Evolutionary conservation across 257 asterid genomes (phyloP), one percentile per base, ranked within the genome.

Genomic region (Scutellaria galericulata): DNA sequence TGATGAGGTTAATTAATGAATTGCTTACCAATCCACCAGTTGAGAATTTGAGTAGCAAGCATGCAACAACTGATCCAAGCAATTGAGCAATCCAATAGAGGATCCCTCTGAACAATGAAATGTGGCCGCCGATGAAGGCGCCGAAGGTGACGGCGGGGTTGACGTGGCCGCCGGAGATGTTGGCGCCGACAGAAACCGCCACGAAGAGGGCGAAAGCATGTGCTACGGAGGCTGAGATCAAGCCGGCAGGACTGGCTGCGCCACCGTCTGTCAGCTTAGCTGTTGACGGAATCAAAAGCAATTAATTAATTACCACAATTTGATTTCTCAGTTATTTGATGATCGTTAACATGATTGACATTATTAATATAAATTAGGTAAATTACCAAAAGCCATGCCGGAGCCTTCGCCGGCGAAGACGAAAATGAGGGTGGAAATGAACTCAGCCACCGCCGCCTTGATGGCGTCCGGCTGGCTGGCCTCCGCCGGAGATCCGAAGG

Each of bases 141-240:
- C 94, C 94, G 54, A 89, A 87, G 5, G 96, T 89, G 54, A 89
- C 96, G 0, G 96, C 96, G 2, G 93, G 93, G 73, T 89, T 89
- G 0, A 89, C 93, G 37, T 89, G 96, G 14, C 96, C 96, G 2
- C 94, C 94, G 8, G 92, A 87, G 73, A 88, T 85, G 58, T 90
- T 90, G 15, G 95, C 95, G 9, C 87, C 95, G 0, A 88, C 84
- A 0, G 96, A 70, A 9, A 90, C 86, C 0, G 95, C 96, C 22
- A 88, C 96, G n/a, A 90, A 86, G 35, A 90, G 89, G 2, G 91
- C 95, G 27, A 90, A 83, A 22, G 89, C 95, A 15, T 90, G 96
- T 7, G 95, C 88, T 20, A 90, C 47, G 2, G 96, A 60, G 0
- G 91, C 92, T 0, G 93, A 81, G 1, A 88, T 57, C 0, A 90